Percentiles rank a stretch among this genome's conserved stretches.
These are phyloP conservation scores for Amanita thiersii DNA, from an alignment of 768 basidiomycete species.

Conservation along the genomic window DNA sequence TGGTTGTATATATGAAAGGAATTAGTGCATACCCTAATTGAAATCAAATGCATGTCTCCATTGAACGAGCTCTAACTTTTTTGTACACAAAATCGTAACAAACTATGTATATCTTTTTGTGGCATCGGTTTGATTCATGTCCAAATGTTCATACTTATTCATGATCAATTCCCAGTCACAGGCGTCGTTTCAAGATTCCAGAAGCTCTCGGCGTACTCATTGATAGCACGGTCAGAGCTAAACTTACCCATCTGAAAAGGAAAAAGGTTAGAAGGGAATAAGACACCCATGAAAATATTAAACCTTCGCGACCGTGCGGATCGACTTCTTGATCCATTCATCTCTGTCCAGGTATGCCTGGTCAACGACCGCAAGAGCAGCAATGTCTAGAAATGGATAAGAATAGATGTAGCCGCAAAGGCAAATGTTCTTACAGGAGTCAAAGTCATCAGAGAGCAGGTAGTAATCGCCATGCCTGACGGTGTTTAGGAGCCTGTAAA, in stretches of 20 bases:
- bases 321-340: conserved; percentile 90
- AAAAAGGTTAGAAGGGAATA: not conserved
- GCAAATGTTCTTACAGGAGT: conserved; percentile 56
- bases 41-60: no score
- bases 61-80: no score
- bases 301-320: conserved; percentile 73
- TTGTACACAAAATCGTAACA: no score
- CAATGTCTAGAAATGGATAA: conserved; percentile 47
- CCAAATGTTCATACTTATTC: conserved; percentile 6
- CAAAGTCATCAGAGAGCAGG: conserved; percentile 88
- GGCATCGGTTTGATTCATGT: conserved; percentile 3
- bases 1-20: no score
- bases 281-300: conserved; percentile 1
- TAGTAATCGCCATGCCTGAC: conserved; percentile 73
- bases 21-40: no score
- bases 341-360: conserved; percentile 76
- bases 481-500: conserved; percentile 57
- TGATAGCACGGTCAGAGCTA: conserved; percentile 89
- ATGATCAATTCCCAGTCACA: conserved; percentile 10
- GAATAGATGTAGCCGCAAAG: not conserved
- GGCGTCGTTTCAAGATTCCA: conserved; percentile 62
- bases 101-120: no score
- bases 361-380: conserved; percentile 82
- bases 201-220: conserved; percentile 85
- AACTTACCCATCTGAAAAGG: conserved; percentile 84